A percentile compares a stretch with the other conserved stretches of the same genome.
Conservation (phyloP, 371 early-diverging fungal genomes). For the Actinomortierella wolfii region DNA sequence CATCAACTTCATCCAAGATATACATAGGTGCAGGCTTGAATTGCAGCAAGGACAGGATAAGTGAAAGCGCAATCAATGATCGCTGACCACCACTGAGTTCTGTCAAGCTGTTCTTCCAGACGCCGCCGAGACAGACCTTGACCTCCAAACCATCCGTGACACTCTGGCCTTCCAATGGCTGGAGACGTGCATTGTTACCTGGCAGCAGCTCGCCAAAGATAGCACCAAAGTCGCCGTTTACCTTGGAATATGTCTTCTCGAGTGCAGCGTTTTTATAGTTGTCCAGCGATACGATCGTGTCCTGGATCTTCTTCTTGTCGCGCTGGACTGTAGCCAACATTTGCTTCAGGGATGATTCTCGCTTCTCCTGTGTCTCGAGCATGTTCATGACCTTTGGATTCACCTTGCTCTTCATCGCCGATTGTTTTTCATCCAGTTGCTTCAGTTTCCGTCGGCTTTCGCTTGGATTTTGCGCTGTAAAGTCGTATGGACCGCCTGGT, state of each 20-base stretch:
- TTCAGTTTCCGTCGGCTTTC: constrained; percentile 74
- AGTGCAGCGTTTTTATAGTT: constrained; percentile 90
- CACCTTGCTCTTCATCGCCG: constrained; percentile 83
- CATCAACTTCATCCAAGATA: constrained; percentile 99
- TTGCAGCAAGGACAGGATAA: constrained; percentile 97
- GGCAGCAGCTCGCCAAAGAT: constrained; percentile 96
- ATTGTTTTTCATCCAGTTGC: constrained; percentile 75
- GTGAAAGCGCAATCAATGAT: constrained; percentile 94
- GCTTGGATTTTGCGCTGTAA: constrained; percentile 66
- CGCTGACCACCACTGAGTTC: constrained; percentile 99
- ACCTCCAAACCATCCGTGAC: constrained; percentile 93
- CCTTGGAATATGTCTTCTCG: constrained; percentile 88
- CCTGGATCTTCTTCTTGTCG: constrained; percentile 95
- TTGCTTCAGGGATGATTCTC: constrained; percentile 80
- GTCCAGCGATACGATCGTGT: constrained; percentile 89
- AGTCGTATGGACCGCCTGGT: constrained; percentile 81
- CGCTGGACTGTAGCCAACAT: constrained; percentile 88
- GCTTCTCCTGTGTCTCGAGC: constrained; percentile 94
- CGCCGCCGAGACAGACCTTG: constrained; percentile 95
- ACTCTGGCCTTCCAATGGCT: constrained; percentile 79
- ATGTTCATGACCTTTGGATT: constrained; percentile 95
- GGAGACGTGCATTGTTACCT: constrained; percentile 88
- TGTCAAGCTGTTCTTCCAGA: constrained; percentile 97
- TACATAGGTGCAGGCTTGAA: constrained; percentile 99
- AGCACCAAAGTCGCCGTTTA: constrained; percentile 93